Conservation (phyloP, 2,329 filamentous ascomycete species). For the Ophiocordyceps camponoti-saundersi region DNA sequence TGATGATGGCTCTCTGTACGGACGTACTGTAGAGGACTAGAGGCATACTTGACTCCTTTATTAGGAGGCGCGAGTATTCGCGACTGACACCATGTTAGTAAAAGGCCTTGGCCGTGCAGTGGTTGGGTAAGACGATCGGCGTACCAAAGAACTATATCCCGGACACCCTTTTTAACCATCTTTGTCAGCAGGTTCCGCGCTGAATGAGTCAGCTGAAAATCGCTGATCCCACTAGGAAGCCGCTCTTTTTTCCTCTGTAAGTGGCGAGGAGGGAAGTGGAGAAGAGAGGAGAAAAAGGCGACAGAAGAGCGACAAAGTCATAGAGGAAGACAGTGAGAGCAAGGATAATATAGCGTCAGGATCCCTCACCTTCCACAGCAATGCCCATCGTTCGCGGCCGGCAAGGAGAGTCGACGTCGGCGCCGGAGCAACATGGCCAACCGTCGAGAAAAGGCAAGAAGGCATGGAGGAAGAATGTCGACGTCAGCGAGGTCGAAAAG, state of each 20-base stretch:
- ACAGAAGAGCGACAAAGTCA: no score
- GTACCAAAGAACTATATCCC: neutral
- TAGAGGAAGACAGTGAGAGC: neutral
- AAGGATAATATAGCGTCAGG: no score
- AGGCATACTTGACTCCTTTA: neutral
- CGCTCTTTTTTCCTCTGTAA: neutral
- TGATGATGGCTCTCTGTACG: neutral
- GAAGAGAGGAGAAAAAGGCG: no score
- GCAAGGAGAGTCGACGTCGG: conserved; percentile 29
- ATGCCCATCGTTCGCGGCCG: conserved; percentile 38
- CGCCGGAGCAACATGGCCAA: conserved; percentile 71
- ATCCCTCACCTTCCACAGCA: neutral
- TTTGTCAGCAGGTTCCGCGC: neutral
- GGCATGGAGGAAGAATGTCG: conserved; percentile 96
- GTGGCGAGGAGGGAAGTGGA: no score
- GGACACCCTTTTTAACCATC: neutral
- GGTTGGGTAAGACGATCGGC: neutral
- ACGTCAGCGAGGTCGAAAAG: conserved; percentile 69
- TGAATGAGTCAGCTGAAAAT: no score
- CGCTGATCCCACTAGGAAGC: no score
- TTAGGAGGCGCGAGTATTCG: neutral
- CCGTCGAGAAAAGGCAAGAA: conserved; percentile 95
- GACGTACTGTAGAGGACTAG: neutral
- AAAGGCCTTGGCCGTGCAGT: neutral
- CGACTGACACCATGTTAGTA: neutral